Conservation (phyloP, 2,329 filamentous ascomycete genomes). For the Talaromyces sp. region DNA sequence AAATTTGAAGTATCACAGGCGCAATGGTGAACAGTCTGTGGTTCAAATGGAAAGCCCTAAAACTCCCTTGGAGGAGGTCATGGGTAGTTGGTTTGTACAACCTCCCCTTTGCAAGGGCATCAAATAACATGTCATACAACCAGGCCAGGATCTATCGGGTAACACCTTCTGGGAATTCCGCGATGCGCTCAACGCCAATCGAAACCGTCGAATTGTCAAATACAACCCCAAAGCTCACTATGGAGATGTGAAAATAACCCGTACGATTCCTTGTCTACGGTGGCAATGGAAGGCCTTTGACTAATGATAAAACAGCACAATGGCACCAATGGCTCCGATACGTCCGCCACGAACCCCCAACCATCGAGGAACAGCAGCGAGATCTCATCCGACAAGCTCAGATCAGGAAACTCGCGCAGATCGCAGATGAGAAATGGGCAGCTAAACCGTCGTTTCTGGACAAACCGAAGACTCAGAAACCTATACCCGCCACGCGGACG, state of each 20-base stretch:
- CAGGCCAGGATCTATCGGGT: conserved; percentile 59
- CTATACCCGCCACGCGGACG: conserved; percentile 44
- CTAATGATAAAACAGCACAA: conserved; percentile 47
- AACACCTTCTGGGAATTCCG: conserved; percentile 68
- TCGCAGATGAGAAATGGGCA: conserved; percentile 61
- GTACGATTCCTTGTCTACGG: conserved; percentile 36
- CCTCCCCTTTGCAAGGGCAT: not conserved
- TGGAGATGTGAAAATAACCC: conserved; percentile 59
- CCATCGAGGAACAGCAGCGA: conserved; percentile 56
- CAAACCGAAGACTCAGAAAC: conserved; percentile 50
- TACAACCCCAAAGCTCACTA: conserved; percentile 53
- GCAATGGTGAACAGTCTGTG: conserved; percentile 50
- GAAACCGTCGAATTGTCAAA: conserved; percentile 58
- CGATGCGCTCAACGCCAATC: conserved; percentile 52
- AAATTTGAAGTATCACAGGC: not conserved
- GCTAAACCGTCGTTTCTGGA: conserved; percentile 58
- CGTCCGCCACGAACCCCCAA: conserved; percentile 55
- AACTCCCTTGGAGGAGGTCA: conserved; percentile 60
- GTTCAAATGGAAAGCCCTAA: conserved; percentile 61
- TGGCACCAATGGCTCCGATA: conserved; percentile 68
- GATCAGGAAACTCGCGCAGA: conserved; percentile 57
- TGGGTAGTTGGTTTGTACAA: conserved; percentile 53
- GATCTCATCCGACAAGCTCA: conserved; percentile 56
- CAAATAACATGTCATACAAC: not conserved
- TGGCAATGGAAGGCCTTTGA: not conserved